phyloP scores from a whole-genome alignment of 2,329 filamentous ascomycete genomes.

The Geoglossum cookeanum region DNA sequence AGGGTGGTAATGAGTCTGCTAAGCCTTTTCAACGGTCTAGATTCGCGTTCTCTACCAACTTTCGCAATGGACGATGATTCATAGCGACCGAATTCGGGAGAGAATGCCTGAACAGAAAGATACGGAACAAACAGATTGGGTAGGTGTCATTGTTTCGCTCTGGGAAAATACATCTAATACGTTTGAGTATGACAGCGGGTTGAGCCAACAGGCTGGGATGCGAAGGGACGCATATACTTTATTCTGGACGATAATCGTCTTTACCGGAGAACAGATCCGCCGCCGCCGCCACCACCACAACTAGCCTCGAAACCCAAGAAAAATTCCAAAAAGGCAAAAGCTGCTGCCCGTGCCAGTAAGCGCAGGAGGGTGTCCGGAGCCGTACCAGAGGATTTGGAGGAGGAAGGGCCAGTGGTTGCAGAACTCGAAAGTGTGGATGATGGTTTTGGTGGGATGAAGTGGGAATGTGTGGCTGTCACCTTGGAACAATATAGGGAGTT shows the following conservation, averaged over 20 bases:
- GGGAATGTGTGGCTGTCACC: slow-evolving; percentile 80
- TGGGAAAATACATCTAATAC: slow-evolving; percentile 6
- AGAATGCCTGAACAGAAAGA: slow-evolving; percentile 71
- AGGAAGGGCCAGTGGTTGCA: slow-evolving; percentile 22
- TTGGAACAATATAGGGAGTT: slow-evolving; percentile 59
- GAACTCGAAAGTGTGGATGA: slow-evolving; percentile 26
- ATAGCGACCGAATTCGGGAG: slow-evolving; percentile 71
- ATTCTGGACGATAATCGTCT: slow-evolving; percentile 87
- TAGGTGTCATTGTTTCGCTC: slow-evolving; percentile 24
- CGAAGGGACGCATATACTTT: slow-evolving; percentile 69
- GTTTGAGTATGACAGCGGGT: slow-evolving; percentile 20
- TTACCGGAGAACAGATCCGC: slow-evolving; percentile 69
- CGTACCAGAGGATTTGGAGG: slow-evolving; percentile 17
- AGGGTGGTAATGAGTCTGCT: neutral
- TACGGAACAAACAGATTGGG: slow-evolving; percentile 66
- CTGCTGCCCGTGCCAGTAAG: slow-evolving; percentile 48
- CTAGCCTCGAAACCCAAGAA: slow-evolving; percentile 40
- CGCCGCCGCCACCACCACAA: slow-evolving; percentile 34
- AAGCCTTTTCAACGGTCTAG: slow-evolving; percentile 18
- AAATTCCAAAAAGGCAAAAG: slow-evolving; percentile 46
- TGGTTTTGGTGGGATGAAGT: slow-evolving; percentile 56
- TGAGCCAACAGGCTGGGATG: slow-evolving; percentile 54
- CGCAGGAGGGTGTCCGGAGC: slow-evolving; percentile 40
- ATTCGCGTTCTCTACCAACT: slow-evolving; percentile 71
- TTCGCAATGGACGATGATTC: slow-evolving; percentile 73